Percentiles rank a stretch among this genome's conserved stretches.
Evolutionary conservation across 371 early-diverging fungal genomes (phyloP).

Genomic region (Dichotomocladium elegans): DNA sequence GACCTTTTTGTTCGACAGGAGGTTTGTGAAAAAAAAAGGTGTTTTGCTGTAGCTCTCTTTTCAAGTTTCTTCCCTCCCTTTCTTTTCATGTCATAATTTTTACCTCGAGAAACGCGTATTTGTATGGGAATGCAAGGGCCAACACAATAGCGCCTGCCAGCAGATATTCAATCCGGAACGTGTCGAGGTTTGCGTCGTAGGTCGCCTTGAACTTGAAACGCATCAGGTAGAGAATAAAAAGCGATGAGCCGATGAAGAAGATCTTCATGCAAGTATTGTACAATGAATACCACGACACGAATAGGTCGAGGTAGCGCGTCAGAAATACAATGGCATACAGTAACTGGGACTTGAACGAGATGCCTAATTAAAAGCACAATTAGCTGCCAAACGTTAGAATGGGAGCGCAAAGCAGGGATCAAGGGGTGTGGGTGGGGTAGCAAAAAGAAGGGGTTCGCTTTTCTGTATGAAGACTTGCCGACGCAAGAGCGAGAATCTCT

Average conservation of each 20-base stretch:
- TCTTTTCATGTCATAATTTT: background rate
- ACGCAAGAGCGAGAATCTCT: constrained; percentile 80
- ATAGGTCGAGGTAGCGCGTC: constrained; percentile 94
- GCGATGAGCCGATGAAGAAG: constrained; percentile 84
- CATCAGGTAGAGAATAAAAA: constrained; percentile 92
- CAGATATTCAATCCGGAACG: constrained; percentile 86
- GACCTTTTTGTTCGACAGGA: too few species aligned
- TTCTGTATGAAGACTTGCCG: too few species aligned
- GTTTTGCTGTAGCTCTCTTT: too few species aligned
- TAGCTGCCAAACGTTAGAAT: too few species aligned
- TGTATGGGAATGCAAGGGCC: constrained; percentile 67
- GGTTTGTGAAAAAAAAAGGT: background rate
- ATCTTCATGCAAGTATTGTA: constrained; percentile 97
- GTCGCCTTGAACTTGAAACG: constrained; percentile 80
- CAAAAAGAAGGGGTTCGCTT: background rate
- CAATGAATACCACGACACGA: constrained; percentile 66
- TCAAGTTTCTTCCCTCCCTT: background rate
- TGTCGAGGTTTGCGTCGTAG: constrained; percentile 91
- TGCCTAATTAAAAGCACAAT: too few species aligned
- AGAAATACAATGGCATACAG: constrained; percentile 93
- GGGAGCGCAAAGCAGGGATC: background rate
- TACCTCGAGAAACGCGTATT: constrained; percentile 72
- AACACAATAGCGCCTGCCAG: constrained; percentile 65
- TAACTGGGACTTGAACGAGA: constrained; percentile 96
- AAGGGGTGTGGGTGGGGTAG: background rate